Evolutionary conservation across 176 grass and related monocot species (phyloP), one percentile per base, ranked within the genome.

Genomic region (Pharus latifolius): DNA sequence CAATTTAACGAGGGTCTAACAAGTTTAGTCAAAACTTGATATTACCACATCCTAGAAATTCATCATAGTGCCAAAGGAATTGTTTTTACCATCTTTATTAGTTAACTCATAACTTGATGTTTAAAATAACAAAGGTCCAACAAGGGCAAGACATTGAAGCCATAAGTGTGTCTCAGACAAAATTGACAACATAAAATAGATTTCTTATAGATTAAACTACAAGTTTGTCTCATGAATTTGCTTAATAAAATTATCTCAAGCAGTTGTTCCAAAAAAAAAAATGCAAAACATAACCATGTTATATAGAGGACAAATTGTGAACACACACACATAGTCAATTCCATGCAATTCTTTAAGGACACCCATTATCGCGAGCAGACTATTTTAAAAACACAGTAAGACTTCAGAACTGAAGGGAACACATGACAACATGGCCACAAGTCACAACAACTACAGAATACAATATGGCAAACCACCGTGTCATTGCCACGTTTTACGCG

Each of bases 391-490:
- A 25, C 28, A 38, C 10, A 42, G 27, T 41, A n/a, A n/a, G 3
- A 67, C 60, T 84, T 65, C 29, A 68, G 6, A 69, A 61, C 32
- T 53, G 44, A 45, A 14, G 8, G 22, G 40, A 14, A 44, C 10
- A 16, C 15, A 78, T 11, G 16, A 51, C 18, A 75, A 53, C 52
- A 53, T 79, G 52, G 52, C 25, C 22, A 11, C 15, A 61, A 42
- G 26, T 73, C 50, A 45, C 12, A 54, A 11, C 33, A 54, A 55
- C 34, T 68, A 74, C 47, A 30, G 61, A 80, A 70, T 70, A 80
- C 61, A 75, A 41, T 56, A 69, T 0, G 11, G 48, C 14, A 80
- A 75, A 34, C 41, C 24, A 70, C 35, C 9, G 8, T 49, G 52
- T 69, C 70, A 85, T 63, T 18, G 1, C 55, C 62, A 46, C 24